Evolutionary conservation across 2,329 filamentous ascomycete genomes (phyloP).

Genomic region (Nemania diffusa): DNA sequence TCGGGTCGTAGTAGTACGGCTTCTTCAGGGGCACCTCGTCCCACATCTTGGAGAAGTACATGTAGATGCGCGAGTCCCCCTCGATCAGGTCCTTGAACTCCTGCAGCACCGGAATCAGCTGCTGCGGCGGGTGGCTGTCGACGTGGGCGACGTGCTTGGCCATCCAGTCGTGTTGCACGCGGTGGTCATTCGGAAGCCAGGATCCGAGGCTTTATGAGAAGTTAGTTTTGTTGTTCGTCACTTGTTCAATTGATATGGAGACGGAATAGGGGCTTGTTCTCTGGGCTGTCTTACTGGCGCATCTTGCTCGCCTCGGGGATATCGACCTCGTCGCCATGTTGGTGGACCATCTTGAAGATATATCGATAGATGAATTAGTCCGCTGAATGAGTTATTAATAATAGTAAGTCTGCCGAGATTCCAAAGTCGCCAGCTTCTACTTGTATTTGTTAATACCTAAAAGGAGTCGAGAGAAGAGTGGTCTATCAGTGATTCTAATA

Average conservation of each 20-base stretch:
- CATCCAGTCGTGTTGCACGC: constrained; percentile 72
- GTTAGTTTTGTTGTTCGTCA: background rate
- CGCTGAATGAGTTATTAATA: background rate
- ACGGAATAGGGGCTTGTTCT: background rate
- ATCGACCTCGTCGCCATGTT: constrained; percentile 61
- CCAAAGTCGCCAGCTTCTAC: background rate
- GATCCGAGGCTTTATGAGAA: constrained; percentile 50
- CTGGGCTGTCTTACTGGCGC: constrained; percentile 53
- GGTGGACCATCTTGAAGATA: constrained; percentile 57
- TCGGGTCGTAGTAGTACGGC: constrained; percentile 70
- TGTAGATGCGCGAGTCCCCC: constrained; percentile 69
- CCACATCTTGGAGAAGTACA: constrained; percentile 76
- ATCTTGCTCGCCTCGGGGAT: constrained; percentile 61
- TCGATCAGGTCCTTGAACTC: constrained; percentile 77
- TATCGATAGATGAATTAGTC: background rate
- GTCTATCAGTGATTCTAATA: too few species aligned
- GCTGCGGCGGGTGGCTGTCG: constrained; percentile 58
- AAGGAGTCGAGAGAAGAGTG: background rate
- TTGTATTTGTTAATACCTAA: background rate
- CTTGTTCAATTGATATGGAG: background rate
- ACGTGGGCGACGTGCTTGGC: constrained; percentile 64
- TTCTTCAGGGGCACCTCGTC: constrained; percentile 70
- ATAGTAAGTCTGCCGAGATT: background rate
- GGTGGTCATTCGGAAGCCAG: constrained; percentile 73
- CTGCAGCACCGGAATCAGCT: constrained; percentile 67